These are phyloP conservation scores for Solanum appendiculatum DNA, from an alignment of 257 asterid species.

Conservation along the genomic window DNA sequence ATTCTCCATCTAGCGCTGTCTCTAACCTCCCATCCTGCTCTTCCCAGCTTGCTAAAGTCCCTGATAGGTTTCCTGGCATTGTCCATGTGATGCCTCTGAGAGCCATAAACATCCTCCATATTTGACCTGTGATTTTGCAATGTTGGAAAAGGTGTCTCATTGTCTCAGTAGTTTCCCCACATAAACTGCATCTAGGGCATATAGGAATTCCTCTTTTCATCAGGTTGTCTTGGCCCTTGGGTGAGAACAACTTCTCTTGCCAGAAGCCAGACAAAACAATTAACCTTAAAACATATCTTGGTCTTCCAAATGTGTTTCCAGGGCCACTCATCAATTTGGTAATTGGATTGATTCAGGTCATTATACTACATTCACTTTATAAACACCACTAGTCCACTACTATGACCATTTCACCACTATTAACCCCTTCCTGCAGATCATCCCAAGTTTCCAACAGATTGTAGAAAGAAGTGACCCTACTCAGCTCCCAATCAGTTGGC, in stretches of 20 bases:
- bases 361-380: background rate
- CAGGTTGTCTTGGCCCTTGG: background rate
- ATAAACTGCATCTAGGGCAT: background rate
- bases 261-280: background rate
- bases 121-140: background rate
- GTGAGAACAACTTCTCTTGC: background rate
- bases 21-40: background rate
- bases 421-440: background rate
- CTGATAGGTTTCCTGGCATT: background rate
- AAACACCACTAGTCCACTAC: background rate
- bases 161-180: background rate
- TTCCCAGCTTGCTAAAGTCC: background rate
- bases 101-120: background rate
- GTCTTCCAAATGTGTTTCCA: background rate
- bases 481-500: background rate
- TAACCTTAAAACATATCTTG: background rate
- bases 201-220: background rate
- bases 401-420: background rate
- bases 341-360: background rate
- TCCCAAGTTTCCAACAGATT: background rate
- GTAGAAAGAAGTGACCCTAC: background rate
- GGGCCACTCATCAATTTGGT: background rate
- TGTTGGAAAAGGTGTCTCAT: background rate
- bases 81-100: background rate
- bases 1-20: background rate